These are phyloP conservation scores for Fusarium sp. DNA, from an alignment of 2,329 filamentous ascomycete species.

Conservation along the genomic window DNA sequence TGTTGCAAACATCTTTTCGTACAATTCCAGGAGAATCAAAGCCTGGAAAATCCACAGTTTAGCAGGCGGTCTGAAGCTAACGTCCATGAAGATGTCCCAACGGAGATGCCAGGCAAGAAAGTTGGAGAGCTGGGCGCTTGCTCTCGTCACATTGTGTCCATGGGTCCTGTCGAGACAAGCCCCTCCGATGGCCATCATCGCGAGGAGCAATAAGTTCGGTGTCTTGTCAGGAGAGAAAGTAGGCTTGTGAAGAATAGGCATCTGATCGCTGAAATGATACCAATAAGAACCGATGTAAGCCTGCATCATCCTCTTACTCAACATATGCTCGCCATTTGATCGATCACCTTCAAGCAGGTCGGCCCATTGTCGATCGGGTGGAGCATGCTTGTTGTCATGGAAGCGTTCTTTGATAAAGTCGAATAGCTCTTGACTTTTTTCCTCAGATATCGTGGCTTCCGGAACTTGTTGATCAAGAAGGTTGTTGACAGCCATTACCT, in stretches of 20 bases:
- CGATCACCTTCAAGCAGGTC: conserved; percentile 82
- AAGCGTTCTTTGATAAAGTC: conserved; percentile 85
- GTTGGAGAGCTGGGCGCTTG: conserved; percentile 85
- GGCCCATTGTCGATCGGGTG: conserved; percentile 79
- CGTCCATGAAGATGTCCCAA: conserved; percentile 95
- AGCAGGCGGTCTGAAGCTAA: conserved; percentile 88
- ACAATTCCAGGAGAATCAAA: conserved; percentile 86
- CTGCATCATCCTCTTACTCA: conserved; percentile 96
- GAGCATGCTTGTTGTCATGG: conserved; percentile 80
- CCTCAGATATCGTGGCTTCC: conserved; percentile 84
- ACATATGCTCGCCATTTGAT: conserved; percentile 69
- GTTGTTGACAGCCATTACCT: conserved; percentile 91
- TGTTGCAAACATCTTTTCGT: conserved; percentile 98
- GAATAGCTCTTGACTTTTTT: conserved; percentile 85
- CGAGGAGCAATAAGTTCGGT: conserved; percentile 83
- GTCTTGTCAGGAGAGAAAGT: conserved; percentile 91
- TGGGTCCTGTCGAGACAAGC: conserved; percentile 88
- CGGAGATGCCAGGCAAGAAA: conserved; percentile 94
- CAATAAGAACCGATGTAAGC: conserved; percentile 94
- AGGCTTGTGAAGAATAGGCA: conserved; percentile 93
- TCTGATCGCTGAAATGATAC: conserved; percentile 92
- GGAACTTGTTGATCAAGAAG: conserved; percentile 83
- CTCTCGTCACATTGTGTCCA: conserved; percentile 76
- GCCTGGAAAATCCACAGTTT: conserved; percentile 98
- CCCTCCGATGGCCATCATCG: conserved; percentile 92